Conservation (phyloP, 2,329 filamentous ascomycete genomes). For the Blastomyces parvus region DNA sequence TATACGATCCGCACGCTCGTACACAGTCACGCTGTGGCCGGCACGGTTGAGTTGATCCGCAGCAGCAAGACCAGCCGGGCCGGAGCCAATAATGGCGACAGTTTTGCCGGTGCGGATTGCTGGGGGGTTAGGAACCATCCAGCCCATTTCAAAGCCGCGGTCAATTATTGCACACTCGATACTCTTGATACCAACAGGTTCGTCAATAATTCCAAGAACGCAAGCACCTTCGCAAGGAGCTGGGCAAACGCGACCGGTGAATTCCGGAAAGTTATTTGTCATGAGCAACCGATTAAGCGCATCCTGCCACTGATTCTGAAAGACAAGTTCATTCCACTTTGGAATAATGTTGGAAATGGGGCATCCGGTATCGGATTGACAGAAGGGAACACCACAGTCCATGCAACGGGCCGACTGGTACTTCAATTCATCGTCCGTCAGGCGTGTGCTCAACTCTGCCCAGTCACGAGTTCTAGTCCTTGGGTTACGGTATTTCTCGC, state of each 20-base stretch:
- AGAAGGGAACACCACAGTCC: constrained; percentile 98
- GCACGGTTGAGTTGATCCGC: constrained; percentile 93
- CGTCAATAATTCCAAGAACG: constrained; percentile 91
- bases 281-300: constrained; percentile 83
- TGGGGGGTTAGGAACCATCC: constrained; percentile 82
- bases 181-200: constrained; percentile 95
- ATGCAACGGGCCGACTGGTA: constrained; percentile 95
- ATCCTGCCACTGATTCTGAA: constrained; percentile 72
- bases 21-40: constrained; percentile 80
- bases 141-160: constrained; percentile 93
- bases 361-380: constrained; percentile 90
- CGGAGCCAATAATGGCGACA: constrained; percentile 81
- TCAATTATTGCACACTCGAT: constrained; percentile 98
- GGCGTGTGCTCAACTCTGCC: constrained; percentile 77
- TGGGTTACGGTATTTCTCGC: constrained; percentile 83
- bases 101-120: constrained; percentile 76
- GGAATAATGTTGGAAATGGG: constrained; percentile 97
- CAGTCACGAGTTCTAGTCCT: constrained; percentile 84
- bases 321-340: constrained; percentile 84
- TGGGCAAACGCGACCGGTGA: constrained; percentile 92
- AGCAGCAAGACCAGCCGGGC: constrained; percentile 77
- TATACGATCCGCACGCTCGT: constrained; percentile 81
- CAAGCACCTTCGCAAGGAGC: constrained; percentile 95
- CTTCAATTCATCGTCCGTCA: constrained; percentile 91
- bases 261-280: constrained; percentile 98